These are phyloP conservation scores for Alternaria sp. DNA, from an alignment of 2,329 filamentous ascomycete species.

Conservation along the genomic window DNA sequence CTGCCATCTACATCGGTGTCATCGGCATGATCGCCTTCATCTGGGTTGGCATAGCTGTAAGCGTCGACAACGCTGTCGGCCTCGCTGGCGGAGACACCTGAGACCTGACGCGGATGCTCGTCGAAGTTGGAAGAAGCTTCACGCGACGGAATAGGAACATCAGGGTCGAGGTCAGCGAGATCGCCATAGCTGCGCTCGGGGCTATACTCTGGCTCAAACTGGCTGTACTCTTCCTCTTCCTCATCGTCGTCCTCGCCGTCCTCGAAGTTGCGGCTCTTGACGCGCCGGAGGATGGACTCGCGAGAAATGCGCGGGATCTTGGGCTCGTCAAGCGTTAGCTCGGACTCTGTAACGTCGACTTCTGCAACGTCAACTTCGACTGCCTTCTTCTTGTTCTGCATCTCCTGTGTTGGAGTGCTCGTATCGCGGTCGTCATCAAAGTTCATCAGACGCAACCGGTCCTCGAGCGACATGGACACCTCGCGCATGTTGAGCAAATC, in stretches of 20 bases:
- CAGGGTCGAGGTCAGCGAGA: conserved; percentile 73
- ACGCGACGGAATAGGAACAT: conserved; percentile 86
- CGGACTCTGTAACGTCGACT: conserved; percentile 38
- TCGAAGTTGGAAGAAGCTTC: conserved; percentile 69
- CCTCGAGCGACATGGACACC: conserved; percentile 80
- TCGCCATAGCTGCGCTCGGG: conserved; percentile 62
- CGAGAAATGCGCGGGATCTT: conserved; percentile 83
- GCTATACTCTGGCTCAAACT: conserved; percentile 56
- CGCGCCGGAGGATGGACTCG: conserved; percentile 89
- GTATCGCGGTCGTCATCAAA: conserved; percentile 62
- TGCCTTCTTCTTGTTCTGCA: conserved; percentile 33
- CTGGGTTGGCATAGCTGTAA: conserved; percentile 60
- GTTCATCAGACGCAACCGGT: conserved; percentile 88
- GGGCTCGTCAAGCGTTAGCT: conserved; percentile 57
- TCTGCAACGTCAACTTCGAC: conserved; percentile 44
- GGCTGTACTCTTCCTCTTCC: conserved; percentile 38
- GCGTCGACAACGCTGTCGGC: conserved; percentile 60
- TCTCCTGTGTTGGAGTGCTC: conserved; percentile 46
- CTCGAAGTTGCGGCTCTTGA: conserved; percentile 70
- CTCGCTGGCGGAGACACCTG: conserved; percentile 66
- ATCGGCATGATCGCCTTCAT: conserved; percentile 63
- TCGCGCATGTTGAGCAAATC: conserved; percentile 80
- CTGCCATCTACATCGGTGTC: conserved; percentile 66
- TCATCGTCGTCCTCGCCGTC: conserved; percentile 61
- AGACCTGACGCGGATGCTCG: conserved; percentile 66